These are phyloP conservation scores for Boletus sp. DNA, from an alignment of 1,284 basidiomycete genomes.

Conservation along the genomic window DNA sequence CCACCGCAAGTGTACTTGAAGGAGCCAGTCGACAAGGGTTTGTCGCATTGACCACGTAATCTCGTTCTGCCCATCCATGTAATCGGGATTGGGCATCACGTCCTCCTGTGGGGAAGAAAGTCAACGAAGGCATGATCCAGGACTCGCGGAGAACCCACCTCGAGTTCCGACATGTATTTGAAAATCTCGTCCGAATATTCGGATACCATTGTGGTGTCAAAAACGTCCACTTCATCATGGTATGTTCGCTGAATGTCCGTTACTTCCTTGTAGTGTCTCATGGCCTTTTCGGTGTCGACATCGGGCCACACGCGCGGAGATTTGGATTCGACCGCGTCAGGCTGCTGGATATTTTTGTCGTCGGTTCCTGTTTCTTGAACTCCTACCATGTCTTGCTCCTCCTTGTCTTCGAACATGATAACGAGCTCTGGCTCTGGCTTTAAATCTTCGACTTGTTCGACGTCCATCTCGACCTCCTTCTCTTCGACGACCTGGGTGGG, in stretches of 20 bases:
- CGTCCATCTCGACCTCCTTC: conserved; percentile 55
- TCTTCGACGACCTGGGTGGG: conserved; percentile 34
- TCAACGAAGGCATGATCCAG: conserved; percentile 3
- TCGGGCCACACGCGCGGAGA: conserved; percentile 65
- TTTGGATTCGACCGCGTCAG: conserved; percentile 37
- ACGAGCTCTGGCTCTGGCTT: conserved; percentile 36
- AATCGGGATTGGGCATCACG: conserved; percentile 90
- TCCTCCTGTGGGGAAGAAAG: conserved; percentile 51
- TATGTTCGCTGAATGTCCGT: conserved; percentile 69
- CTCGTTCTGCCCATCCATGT: conserved; percentile 94
- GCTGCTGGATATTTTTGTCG: conserved; percentile 42
- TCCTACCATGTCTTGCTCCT: conserved; percentile 56
- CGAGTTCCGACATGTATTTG: conserved; percentile 88
- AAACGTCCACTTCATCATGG: conserved; percentile 78
- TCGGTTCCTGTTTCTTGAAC: conserved; percentile 39
- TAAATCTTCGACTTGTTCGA: conserved; percentile 41
- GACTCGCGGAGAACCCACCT: conserved; percentile 49
- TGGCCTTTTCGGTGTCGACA: conserved; percentile 53
- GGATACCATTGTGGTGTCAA: conserved; percentile 95
- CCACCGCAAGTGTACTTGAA: conserved; percentile 96
- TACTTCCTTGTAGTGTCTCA: conserved; percentile 56
- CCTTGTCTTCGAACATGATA: conserved; percentile 43
- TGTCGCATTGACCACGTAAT: conserved; percentile 96
- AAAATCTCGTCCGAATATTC: conserved; percentile 99
- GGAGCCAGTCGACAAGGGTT: conserved; percentile 95